These are phyloP conservation scores for Wallemia hederae DNA, from an alignment of 1,284 basidiomycete species.

Conservation along the genomic window DNA sequence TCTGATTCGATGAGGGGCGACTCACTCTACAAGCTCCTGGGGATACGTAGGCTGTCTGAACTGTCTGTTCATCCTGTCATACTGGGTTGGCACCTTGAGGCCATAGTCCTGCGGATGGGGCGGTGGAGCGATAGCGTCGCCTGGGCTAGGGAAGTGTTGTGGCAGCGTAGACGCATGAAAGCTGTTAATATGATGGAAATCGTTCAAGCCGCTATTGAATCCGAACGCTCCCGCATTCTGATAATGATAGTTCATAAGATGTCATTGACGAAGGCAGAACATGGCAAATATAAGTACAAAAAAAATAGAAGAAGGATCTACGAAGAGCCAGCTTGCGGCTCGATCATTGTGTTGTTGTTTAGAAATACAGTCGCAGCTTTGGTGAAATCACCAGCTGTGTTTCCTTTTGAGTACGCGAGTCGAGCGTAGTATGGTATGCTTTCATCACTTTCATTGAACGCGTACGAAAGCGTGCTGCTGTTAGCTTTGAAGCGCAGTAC, in stretches of 20 bases:
- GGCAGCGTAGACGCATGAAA: neutral
- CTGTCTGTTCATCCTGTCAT: neutral
- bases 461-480: constrained; percentile 34
- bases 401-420: constrained; percentile 22
- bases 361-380: constrained; percentile 40
- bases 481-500: constrained; percentile 36
- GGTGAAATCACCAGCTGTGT: constrained; percentile 43
- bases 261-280: too few relatives aligned
- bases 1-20: neutral
- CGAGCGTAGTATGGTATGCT: constrained; percentile 27
- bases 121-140: neutral
- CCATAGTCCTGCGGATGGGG: neutral
- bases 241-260: neutral
- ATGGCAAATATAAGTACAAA: neutral
- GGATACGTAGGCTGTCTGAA: neutral
- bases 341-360: constrained; percentile 47
- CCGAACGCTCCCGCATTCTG: neutral
- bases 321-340: constrained; percentile 35
- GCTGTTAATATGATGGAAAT: neutral
- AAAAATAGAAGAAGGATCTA: constrained; percentile 17
- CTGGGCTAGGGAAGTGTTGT: neutral
- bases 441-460: constrained; percentile 29
- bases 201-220: neutral
- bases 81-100: neutral
- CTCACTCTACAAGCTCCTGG: neutral